Evolutionary conservation across 169 alveolate genomes (phyloP).

Genomic region (Amoebophrya sp.): DNA sequence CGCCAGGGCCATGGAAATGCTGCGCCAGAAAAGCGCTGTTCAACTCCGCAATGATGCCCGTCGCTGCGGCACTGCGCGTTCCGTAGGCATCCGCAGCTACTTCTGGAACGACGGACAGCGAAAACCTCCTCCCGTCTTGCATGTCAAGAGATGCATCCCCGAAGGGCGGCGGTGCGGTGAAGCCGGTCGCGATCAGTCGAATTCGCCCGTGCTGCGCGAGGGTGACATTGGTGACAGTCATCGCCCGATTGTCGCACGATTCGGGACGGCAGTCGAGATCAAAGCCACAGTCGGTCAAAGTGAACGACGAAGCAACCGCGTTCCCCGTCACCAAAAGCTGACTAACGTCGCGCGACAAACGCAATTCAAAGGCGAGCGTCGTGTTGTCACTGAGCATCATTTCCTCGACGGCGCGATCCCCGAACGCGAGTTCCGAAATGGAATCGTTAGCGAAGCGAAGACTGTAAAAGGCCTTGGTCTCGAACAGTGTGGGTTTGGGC

Average conservation of each 20-base stretch:
- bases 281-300: background rate
- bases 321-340: background rate
- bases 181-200: too few relatives aligned
- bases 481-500: background rate
- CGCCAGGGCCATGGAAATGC: too few relatives aligned
- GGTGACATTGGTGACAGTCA: background rate
- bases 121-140: too few relatives aligned
- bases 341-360: background rate
- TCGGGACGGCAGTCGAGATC: background rate
- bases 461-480: background rate
- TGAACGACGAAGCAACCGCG: background rate
- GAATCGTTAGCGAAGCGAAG: background rate
- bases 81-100: background rate
- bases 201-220: too few relatives aligned
- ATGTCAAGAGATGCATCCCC: too few relatives aligned
- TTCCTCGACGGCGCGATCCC: background rate
- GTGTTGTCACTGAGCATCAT: background rate
- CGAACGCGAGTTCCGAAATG: background rate
- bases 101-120: background rate
- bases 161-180: too few relatives aligned
- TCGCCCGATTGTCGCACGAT: background rate
- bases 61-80: background rate
- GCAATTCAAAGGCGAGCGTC: background rate
- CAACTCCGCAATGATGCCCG: too few relatives aligned
- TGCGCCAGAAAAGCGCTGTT: too few relatives aligned